Conservation (phyloP, 768 basidiomycete genomes). For the Pluteus cervinus region DNA sequence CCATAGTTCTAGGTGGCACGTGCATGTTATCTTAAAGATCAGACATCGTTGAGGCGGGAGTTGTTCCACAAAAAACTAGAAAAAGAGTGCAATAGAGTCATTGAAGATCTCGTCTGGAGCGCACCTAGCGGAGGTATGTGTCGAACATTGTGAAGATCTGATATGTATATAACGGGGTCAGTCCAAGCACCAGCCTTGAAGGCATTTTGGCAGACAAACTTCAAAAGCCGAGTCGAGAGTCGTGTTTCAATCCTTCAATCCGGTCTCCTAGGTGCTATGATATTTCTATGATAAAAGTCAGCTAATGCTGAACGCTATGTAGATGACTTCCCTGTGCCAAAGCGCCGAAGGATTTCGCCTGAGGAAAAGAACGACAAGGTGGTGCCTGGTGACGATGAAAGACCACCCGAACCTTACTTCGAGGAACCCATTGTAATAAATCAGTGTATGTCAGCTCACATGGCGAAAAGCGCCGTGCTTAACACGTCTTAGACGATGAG, state of each 20-base stretch:
- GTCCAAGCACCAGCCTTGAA: slow-evolving; percentile 63
- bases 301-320: too few species aligned
- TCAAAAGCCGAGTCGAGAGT: slow-evolving; percentile 65
- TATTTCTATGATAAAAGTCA: too few species aligned
- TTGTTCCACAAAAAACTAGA: slow-evolving; percentile 46
- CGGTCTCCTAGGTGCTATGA: too few species aligned
- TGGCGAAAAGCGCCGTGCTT: background rate
- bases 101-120: slow-evolving; percentile 64
- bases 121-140: slow-evolving; percentile 62
- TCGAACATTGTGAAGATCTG: slow-evolving; percentile 17
- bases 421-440: too few species aligned
- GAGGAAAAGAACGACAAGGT: background rate
- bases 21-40: slow-evolving; percentile 59
- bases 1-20: slow-evolving; percentile 44
- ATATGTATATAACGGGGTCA: slow-evolving; percentile 17
- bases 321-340: slow-evolving; percentile 39
- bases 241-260: slow-evolving; percentile 40
- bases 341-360: slow-evolving; percentile 37
- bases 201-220: slow-evolving; percentile 70
- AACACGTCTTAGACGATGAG: slow-evolving; percentile 4
- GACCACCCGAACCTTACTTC: background rate
- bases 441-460: too few species aligned
- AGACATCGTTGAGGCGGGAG: slow-evolving; percentile 46
- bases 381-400: background rate
- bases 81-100: slow-evolving; percentile 44